phyloP scores from a whole-genome alignment of 176 grass and related monocot species.

The Thalia dealbata region DNA sequence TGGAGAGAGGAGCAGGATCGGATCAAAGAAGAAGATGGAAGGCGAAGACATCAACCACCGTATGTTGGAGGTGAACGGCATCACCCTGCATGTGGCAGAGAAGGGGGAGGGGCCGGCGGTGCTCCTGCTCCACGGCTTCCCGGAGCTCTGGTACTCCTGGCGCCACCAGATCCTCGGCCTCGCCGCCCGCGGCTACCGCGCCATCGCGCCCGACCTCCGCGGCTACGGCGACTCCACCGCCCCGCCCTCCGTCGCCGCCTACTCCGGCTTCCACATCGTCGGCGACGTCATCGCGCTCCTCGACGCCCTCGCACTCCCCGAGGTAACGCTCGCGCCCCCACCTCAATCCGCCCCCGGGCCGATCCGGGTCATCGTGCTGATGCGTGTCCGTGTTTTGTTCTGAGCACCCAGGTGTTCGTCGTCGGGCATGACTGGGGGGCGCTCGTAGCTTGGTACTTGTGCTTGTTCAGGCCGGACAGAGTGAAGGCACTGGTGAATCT shows the following conservation, averaged over 20 bases:
- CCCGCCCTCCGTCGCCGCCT: neutral
- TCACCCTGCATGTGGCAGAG: constrained; percentile 5
- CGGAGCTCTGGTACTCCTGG: constrained; percentile 20
- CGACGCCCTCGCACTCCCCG: constrained; percentile 1
- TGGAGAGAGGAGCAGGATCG: neutral
- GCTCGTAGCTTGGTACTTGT: constrained; percentile 62
- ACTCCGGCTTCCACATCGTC: constrained; percentile 6
- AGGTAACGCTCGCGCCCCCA: neutral
- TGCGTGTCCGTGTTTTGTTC: too few species aligned
- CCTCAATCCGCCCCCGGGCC: too few species aligned
- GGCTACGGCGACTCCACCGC: constrained; percentile 15
- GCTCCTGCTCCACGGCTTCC: constrained; percentile 13
- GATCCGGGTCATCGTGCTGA: too few species aligned
- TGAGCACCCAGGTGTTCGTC: constrained; percentile 17
- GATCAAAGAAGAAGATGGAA: neutral
- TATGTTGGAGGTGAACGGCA: constrained; percentile 5
- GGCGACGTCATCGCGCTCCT: constrained; percentile 14
- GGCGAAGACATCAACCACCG: neutral
- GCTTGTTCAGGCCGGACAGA: constrained; percentile 60
- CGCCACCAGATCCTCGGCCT: constrained; percentile 12
- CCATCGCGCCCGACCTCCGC: constrained; percentile 10
- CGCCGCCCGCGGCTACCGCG: constrained; percentile 5
- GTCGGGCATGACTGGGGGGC: constrained; percentile 86
- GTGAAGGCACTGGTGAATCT: constrained; percentile 66
- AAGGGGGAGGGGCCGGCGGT: constrained; percentile 5